A percentile compares a stretch with the other conserved stretches of the same genome.
phyloP scores from a whole-genome alignment of 805 yeast species.

The Ogataea henricii region DNA sequence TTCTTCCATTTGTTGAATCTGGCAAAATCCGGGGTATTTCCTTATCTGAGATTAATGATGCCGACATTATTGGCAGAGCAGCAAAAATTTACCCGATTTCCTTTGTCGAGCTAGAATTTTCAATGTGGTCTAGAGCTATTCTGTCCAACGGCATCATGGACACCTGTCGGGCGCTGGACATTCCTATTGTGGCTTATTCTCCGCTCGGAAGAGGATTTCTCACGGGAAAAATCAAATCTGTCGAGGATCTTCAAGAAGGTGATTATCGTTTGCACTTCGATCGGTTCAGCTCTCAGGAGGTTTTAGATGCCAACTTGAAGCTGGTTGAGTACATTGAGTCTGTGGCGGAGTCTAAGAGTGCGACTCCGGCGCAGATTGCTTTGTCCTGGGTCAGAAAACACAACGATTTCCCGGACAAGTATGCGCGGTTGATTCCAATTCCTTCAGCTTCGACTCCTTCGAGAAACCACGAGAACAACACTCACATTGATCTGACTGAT shows the following conservation, averaged over 20 bases:
- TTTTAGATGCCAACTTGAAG: conserved; percentile 49
- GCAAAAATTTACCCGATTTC: conserved; percentile 55
- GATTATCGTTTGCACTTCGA: conserved; percentile 56
- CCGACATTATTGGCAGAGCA: conserved; percentile 62
- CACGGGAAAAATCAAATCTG: conserved; percentile 57
- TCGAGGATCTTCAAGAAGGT: conserved; percentile 51
- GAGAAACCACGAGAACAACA: conserved; percentile 64
- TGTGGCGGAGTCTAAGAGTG: conserved; percentile 48
- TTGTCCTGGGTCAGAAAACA: conserved; percentile 63
- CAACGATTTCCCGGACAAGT: conserved; percentile 38
- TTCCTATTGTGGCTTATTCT: conserved; percentile 78
- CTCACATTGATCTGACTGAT: conserved; percentile 48
- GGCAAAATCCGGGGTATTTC: conserved; percentile 74
- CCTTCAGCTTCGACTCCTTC: conserved; percentile 70
- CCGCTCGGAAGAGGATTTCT: conserved; percentile 82
- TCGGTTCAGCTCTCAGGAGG: conserved; percentile 59
- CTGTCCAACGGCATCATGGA: conserved; percentile 63
- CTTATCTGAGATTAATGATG: conserved; percentile 65
- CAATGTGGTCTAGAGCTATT: conserved; percentile 67
- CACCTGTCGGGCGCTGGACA: conserved; percentile 53
- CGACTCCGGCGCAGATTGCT: conserved; percentile 67
- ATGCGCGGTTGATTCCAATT: conserved; percentile 69
- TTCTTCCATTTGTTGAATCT: conserved; percentile 58
- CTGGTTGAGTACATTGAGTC: conserved; percentile 51
- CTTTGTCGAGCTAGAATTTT: conserved; percentile 78